Evolutionary conservation across 306 rosid species (phyloP), one percentile per base, ranked within the genome.

Genomic region (Castanea sativa): DNA sequence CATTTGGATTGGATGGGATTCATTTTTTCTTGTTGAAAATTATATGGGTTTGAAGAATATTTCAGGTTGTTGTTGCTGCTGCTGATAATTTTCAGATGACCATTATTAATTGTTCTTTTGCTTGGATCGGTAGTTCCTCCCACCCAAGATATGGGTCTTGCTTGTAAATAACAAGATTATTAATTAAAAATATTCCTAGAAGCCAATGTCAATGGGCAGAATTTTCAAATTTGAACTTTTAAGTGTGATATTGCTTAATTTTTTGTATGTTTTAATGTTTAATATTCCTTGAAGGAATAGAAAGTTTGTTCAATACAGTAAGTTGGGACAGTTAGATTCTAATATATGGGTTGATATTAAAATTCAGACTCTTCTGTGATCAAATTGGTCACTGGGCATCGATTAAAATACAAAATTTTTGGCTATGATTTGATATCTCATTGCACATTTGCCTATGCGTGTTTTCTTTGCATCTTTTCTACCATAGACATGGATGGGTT

Each of bases 391-490:
- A n/a, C 27, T 2, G 12, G 13, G 51, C 13, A 67, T 33, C n/a
- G 45, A 32, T 32, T 65, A 32, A 32, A 27, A 63, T 4, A 12
- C 4, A 35, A 11, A 27, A 67, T 8, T 19, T 67, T 71, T 49
- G 19, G 20, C 20, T 30, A 21, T 59, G 41, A 14, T 38, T 82
- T 84, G 25, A 59, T 77, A 63, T 79, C 73, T 79, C 71, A 16
- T 55, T 61, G 65, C 69, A 68, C 64, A 30, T 71, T 81, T 71
- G 73, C n/a, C 27, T 35, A 20, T 51, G n/a, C 8, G 5, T 65
- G 18, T 61, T 51, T 20, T 23, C 19, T 77, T 52, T 2, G 16
- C 5, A 32, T 59, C 29, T 30, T 59, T 71, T 71, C 15, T 1
- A 59, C 55, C 25, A 27, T 41, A 30, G 23, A 10, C 19, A 25